Conservation (phyloP, 148 eudicot species). For the Nepenthes gracilis region DNA sequence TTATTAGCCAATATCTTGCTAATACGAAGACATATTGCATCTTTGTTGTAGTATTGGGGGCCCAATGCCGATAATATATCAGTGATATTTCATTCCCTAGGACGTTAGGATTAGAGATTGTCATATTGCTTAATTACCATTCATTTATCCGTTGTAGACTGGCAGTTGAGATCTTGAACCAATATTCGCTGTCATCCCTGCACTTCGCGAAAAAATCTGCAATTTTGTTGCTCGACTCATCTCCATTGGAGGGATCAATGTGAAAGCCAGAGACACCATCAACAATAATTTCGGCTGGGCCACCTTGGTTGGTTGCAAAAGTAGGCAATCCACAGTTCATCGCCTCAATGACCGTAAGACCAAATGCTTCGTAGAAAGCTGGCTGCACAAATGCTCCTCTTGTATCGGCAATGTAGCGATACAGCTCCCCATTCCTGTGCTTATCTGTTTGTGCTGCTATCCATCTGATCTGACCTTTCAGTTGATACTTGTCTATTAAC, state of each 20-base stretch:
- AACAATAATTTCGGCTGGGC: slow-evolving; percentile 87
- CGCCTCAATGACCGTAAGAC: slow-evolving; percentile 92
- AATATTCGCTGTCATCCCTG: slow-evolving; percentile 45
- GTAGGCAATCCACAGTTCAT: slow-evolving; percentile 96
- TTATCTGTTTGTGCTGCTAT: slow-evolving; percentile 89
- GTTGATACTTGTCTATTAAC: slow-evolving; percentile 55
- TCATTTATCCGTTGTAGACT: slow-evolving; percentile 71
- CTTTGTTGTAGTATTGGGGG: not conserved
- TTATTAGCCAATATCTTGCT: too few relatives aligned
- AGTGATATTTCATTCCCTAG: not conserved
- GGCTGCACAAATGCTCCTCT: slow-evolving; percentile 93
- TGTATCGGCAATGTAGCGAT: slow-evolving; percentile 78
- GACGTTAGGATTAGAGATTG: not conserved
- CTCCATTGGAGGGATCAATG: slow-evolving; percentile 67
- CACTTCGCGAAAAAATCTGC: slow-evolving; percentile 77
- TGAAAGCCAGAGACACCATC: slow-evolving; percentile 88
- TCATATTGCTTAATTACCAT: slow-evolving; percentile 34
- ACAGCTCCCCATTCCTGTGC: slow-evolving; percentile 67
- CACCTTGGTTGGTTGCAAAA: slow-evolving; percentile 92
- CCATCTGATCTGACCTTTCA: slow-evolving; percentile 91
- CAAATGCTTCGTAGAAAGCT: slow-evolving; percentile 90
- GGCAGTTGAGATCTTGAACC: slow-evolving; percentile 52
- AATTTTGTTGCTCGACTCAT: slow-evolving; percentile 72
- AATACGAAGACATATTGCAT: not conserved
- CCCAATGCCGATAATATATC: too few relatives aligned